phyloP scores from a whole-genome alignment of 2,329 filamentous ascomycete genomes.

The Aspergillus aculeatinus region DNA sequence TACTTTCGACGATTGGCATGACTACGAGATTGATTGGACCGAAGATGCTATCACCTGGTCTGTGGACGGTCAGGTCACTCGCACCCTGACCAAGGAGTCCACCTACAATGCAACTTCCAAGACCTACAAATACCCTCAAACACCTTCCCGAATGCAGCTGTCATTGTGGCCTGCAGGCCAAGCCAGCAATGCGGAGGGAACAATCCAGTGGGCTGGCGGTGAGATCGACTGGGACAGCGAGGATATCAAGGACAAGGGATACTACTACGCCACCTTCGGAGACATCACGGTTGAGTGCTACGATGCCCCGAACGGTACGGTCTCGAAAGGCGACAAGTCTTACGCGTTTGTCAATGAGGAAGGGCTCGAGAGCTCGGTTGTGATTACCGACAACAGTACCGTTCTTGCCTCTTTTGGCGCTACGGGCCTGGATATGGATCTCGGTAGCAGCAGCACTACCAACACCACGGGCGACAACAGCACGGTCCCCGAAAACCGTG shows the following conservation, averaged over 20 bases:
- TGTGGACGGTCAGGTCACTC: conserved; percentile 75
- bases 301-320: conserved; percentile 70
- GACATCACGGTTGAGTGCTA: conserved; percentile 85
- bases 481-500: conserved; percentile 35
- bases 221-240: conserved; percentile 79
- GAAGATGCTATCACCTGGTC: conserved; percentile 83
- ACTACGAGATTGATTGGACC: conserved; percentile 91
- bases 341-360: conserved; percentile 70
- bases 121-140: conserved; percentile 86
- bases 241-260: conserved; percentile 79
- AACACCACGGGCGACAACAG: conserved; percentile 13
- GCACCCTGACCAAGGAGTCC: conserved; percentile 66
- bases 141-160: conserved; percentile 83
- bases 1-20: conserved; percentile 77
- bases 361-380: conserved; percentile 74
- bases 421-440: conserved; percentile 72
- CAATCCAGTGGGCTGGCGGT: conserved; percentile 88
- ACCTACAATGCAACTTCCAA: conserved; percentile 85
- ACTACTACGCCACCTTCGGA: conserved; percentile 81
- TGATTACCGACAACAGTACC: conserved; percentile 72
- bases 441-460: conserved; percentile 19
- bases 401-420: conserved; percentile 75
- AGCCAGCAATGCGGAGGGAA: conserved; percentile 74
- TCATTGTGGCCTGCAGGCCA: conserved; percentile 95
- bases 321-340: conserved; percentile 58